Base-by-base conservation (phyloP, 331 rosid species). In the Saraca asoca region DNA sequence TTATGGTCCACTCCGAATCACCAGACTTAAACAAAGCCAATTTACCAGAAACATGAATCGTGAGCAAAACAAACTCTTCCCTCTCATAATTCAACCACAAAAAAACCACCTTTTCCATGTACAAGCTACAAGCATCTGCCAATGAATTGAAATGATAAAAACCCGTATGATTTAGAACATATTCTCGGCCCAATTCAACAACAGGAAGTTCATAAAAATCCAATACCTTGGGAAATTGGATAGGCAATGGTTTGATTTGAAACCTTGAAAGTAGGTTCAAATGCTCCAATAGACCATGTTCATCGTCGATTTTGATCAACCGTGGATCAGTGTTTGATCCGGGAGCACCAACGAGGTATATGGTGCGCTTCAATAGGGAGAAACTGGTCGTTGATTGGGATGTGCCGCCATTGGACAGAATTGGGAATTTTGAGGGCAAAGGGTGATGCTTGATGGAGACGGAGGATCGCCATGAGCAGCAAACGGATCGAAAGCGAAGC, bases 21-120 rank as follows among this genome's bases (percentile, higher is more conserved):
- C 81, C 91, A 20, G 75, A 75, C 24, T 66, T 75, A 41, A 82
- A 89, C 58, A 89, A 58, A 2, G 87, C 91, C 39, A 91, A 73
- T 43, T 73, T 82, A 9, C 96, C 96, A 17, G 98, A 87, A 12
- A 89, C 76, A 46, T 92, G 92, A 67, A 92, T 83, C 2, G 93
- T 87, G 31, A 92, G 85, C 41, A 89, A 65, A 19, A 57, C 80
- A 5, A 81, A 89, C 24, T 59, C 77, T 9, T 61, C 49, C 5
- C 51, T 68, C 7, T 69, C 69, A 1, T 63, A 39, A 42, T 73
- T 75, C 58, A 67, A 66, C 54, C 74, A 33, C 69, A 62, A 78
- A 11, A 81, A 79, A 0, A 79, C 92, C 7, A 89, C 85, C 12
- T 92, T 92, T 14, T 92, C 93, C 78, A 77, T 82, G 50, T 85